Evolutionary conservation across 2,329 filamentous ascomycete species (phyloP).

Genomic region (Simplicillium sp.): DNA sequence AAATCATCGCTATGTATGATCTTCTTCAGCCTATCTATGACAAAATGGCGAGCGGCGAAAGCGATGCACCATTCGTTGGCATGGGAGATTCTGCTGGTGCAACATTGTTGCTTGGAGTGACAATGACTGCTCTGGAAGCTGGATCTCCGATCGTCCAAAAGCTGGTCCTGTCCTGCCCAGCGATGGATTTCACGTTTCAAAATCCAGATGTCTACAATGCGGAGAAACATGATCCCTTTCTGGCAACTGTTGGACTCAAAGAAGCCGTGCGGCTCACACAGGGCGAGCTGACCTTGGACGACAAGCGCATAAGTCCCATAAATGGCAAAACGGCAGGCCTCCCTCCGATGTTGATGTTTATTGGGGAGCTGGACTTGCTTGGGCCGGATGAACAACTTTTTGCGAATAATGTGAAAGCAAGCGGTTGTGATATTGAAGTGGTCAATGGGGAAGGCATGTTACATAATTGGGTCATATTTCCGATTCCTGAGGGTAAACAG

Average conservation of each 20-base stretch:
- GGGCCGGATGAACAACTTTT: slow-evolving; percentile 17
- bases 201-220: slow-evolving; percentile 16
- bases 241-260: slow-evolving; percentile 16
- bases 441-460: slow-evolving; percentile 20
- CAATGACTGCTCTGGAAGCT: slow-evolving; percentile 16
- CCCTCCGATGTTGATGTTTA: slow-evolving; percentile 19
- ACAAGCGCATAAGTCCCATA: slow-evolving; percentile 18
- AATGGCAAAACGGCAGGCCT: slow-evolving; percentile 16
- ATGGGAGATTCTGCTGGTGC: slow-evolving; percentile 21
- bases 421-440: slow-evolving; percentile 16
- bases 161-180: slow-evolving; percentile 19
- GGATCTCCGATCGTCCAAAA: slow-evolving; percentile 15
- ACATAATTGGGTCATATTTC: slow-evolving; percentile 21
- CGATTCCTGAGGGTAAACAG: slow-evolving; percentile 16
- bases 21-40: slow-evolving; percentile 20
- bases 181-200: slow-evolving; percentile 16
- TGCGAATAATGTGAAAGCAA: slow-evolving; percentile 14
- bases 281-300: slow-evolving; percentile 14
- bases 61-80: slow-evolving; percentile 17
- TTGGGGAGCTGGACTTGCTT: slow-evolving; percentile 17
- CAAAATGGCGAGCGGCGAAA: slow-evolving; percentile 17
- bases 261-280: slow-evolving; percentile 17
- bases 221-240: slow-evolving; percentile 16
- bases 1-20: slow-evolving; percentile 20
- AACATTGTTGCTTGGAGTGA: slow-evolving; percentile 19